Evolutionary conservation across 306 rosid species (phyloP).

Genomic region (Vigna radiata): DNA sequence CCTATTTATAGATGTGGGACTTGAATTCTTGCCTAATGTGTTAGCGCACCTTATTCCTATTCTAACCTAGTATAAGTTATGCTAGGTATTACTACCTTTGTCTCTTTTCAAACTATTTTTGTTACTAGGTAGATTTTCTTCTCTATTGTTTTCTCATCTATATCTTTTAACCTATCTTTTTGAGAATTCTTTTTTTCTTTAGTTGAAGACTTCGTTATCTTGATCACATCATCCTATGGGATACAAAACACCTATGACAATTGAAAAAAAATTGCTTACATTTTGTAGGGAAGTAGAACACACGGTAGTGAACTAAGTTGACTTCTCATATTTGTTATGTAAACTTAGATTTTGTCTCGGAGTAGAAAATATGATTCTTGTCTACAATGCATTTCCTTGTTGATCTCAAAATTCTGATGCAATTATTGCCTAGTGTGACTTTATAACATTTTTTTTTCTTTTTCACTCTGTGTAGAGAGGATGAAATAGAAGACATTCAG

Average conservation of each 20-base stretch:
- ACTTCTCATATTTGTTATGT: conserved; percentile 10
- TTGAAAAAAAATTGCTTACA: neutral
- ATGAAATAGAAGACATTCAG: conserved; percentile 95
- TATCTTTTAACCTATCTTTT: no score
- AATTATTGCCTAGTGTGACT: conserved; percentile 14
- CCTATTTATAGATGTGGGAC: no score
- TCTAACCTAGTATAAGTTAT: no score
- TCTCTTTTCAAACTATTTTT: no score
- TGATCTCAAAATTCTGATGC: conserved; percentile 35
- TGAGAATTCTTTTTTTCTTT: no score
- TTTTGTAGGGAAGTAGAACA: conserved; percentile 9
- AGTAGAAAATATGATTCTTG: conserved; percentile 12
- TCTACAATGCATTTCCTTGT: conserved; percentile 16
- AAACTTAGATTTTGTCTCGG: conserved; percentile 18
- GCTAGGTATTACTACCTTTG: no score
- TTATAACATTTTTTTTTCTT: conserved; percentile 34
- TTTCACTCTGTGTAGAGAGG: conserved; percentile 69
- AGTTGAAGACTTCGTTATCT: no score
- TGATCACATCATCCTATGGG: neutral
- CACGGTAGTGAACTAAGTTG: conserved; percentile 13
- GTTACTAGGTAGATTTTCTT: no score
- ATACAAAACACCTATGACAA: neutral
- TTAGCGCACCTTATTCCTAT: no score
- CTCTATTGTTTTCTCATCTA: no score
- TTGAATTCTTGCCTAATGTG: no score